These are phyloP conservation scores for Carex cristatella DNA, from an alignment of 176 grass and related monocot genomes.

Conservation along the genomic window DNA sequence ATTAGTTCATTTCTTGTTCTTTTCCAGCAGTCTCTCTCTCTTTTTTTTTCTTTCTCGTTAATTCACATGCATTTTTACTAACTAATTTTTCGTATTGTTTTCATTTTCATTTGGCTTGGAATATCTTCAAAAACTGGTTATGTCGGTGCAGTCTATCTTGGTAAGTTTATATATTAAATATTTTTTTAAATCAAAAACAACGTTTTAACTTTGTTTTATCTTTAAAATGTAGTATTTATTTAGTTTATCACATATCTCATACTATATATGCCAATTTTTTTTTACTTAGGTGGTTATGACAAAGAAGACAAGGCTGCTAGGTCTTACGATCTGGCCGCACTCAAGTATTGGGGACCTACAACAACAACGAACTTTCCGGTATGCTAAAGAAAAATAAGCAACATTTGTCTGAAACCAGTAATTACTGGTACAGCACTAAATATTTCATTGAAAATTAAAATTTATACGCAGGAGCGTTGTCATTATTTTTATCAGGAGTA, in stretches of 20 bases:
- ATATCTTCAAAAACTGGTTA: slow-evolving; percentile 7
- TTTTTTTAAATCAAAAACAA: background rate
- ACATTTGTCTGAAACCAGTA: background rate
- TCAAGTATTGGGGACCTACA: slow-evolving; percentile 90
- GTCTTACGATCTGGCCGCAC: slow-evolving; percentile 96
- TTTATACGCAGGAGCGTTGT: too few species aligned
- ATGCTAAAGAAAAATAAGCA: slow-evolving; percentile 5
- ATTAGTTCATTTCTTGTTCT: background rate
- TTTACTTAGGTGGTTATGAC: slow-evolving; percentile 81
- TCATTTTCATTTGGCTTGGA: background rate
- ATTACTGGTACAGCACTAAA: background rate
- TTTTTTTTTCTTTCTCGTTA: too few species aligned
- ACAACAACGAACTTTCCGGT: slow-evolving; percentile 97
- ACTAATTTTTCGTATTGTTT: slow-evolving; percentile 6
- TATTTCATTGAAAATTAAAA: background rate
- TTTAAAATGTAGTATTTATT: background rate
- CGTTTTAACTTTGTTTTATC: background rate
- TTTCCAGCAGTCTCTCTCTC: background rate
- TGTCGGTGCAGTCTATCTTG: slow-evolving; percentile 67
- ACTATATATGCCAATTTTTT: background rate
- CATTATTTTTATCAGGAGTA: too few species aligned
- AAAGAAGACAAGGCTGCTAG: slow-evolving; percentile 99
- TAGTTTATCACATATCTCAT: background rate
- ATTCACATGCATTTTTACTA: background rate
- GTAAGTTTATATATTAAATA: slow-evolving; percentile 26